Evolutionary conservation across 768 basidiomycete species (phyloP), one percentile per base, ranked within the genome.

Genomic region (Tulasnella sp.): DNA sequence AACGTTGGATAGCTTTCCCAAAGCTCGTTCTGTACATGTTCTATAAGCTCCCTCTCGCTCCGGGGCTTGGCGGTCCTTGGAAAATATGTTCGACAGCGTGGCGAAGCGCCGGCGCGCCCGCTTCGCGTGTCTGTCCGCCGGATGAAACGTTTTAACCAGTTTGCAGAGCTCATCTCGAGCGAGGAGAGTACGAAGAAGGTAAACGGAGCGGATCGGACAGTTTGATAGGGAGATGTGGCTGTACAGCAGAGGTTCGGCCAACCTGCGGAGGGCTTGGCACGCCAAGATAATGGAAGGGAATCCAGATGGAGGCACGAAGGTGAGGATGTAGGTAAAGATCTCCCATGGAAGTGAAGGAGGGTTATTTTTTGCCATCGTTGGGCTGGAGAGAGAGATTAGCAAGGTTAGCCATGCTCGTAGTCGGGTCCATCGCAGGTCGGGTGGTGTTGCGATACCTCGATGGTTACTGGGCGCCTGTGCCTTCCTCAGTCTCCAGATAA

Each of bases 301-400:
- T 3, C 40, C n/a, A 6, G 18, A 22, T 16, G 20, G 74, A 9
- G 31, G 74, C 31, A 75, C n/a, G 46, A 75, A 75, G 18, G 31
- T 37, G n/a, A 75, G 41, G 24, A 75, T 48, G 40, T 75, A 75
- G 46, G 40, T 6, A n/a, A 75, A 16, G 22, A 75, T 31, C 9
- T 75, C 74, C 74, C 31, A 75, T 75, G 74, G 74, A 14, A 75
- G 74, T 18, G 41, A 18, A 42, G 40, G 74, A 9, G 12, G n/a
- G 74, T 31, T 34, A 3, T 7, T 37, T 31, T 20, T 37, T 2
- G 18, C 31, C 64, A 69, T 69, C 20, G 3, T 31, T 37, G 11
- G 20, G 28, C 64, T 14, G 34, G 34, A 12, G 34, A 37, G 37
- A 37, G 64, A 28, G 9, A 60, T 31, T 2, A 28, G 14, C 58